A percentile compares a stretch with the other conserved stretches of the same genome.
These are phyloP conservation scores for Colletotrichum sp. DNA, from an alignment of 2,329 filamentous ascomycete genomes.

Conservation along the genomic window DNA sequence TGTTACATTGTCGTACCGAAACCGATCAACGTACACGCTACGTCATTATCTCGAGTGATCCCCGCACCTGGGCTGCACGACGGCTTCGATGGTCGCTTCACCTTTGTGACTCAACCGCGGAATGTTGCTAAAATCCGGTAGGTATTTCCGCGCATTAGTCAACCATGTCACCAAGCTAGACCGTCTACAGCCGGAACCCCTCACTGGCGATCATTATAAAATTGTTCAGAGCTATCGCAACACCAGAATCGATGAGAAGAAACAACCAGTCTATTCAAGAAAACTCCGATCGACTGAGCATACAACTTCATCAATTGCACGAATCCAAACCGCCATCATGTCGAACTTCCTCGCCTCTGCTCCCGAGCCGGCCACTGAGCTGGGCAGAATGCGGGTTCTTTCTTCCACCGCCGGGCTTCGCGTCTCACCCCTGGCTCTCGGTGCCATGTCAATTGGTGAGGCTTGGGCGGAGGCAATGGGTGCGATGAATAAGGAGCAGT, in stretches of 20 bases:
- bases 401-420: slow-evolving; percentile 53
- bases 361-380: slow-evolving; percentile 50
- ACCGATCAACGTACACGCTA: not conserved
- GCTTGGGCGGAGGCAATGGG: slow-evolving; percentile 53
- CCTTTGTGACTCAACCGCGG: not conserved
- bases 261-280: not conserved
- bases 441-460: slow-evolving; percentile 57
- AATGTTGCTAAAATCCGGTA: not conserved
- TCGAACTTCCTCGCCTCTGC: slow-evolving; percentile 12
- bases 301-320: not conserved
- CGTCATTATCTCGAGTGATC: not conserved
- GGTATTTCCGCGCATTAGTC: not conserved
- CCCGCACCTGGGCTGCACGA: not conserved
- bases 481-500: slow-evolving; percentile 55
- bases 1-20: not conserved
- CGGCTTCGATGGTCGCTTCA: not conserved
- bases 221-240: not conserved
- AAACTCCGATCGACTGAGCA: not conserved
- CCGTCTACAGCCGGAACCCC: not conserved
- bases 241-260: too few species aligned
- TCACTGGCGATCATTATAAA: not conserved
- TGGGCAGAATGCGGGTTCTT: slow-evolving; percentile 58
- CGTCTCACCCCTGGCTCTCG: slow-evolving; percentile 57
- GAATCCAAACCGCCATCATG: not conserved
- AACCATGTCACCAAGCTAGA: not conserved